Evolutionary conservation across 2,329 filamentous ascomycete species (phyloP), one percentile per base, ranked within the genome.

Genomic region (Lojkania enalia): DNA sequence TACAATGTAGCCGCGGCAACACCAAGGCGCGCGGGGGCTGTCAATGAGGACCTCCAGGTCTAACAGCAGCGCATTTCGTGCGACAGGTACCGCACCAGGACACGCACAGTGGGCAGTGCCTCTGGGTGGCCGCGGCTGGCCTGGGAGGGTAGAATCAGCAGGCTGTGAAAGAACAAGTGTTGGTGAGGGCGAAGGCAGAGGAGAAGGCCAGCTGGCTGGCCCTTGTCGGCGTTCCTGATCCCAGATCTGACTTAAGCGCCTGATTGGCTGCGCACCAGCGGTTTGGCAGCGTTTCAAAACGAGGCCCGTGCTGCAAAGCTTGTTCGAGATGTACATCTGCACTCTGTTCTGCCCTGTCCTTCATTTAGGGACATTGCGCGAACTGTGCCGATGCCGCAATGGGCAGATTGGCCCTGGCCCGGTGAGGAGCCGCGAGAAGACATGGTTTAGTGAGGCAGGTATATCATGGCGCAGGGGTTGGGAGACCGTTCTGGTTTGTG

Each of bases 251-350:
- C 13, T 39, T 21, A 27, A 29, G 14, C 18, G 20, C 14, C 6
- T 29, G 20, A 27, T 29, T 25, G 36, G 21, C 35, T n/a, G 23
- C 23, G 23, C 23, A 27, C 7, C 23, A n/a, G 23, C 7, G 11
- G 7, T 33, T 16, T 36, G 13, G 11, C 29, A 23, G 44, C 32
- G 29, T 27, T 51, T 51, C 48, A 44, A 47, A 45, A 44, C 44
- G 13, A 12, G 35, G 38, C 20, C 30, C 29, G 43, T 40, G 47
- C 47, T 18, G 16, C 12, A 50, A 50, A 50, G 47, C 47, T 50
- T 50, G 47, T 33, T 15, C 16, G 30, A 16, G 9, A 6, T n/a
- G n/a, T n/a, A n/a, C 23, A 16, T 9, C 14, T 9, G 14, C 11
- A 7, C 30, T 16, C 11, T 15, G 30, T 16, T 33, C 9, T 9